Conservation (phyloP, 2,329 filamentous ascomycete genomes). For the Neoascochyta sp. region DNA sequence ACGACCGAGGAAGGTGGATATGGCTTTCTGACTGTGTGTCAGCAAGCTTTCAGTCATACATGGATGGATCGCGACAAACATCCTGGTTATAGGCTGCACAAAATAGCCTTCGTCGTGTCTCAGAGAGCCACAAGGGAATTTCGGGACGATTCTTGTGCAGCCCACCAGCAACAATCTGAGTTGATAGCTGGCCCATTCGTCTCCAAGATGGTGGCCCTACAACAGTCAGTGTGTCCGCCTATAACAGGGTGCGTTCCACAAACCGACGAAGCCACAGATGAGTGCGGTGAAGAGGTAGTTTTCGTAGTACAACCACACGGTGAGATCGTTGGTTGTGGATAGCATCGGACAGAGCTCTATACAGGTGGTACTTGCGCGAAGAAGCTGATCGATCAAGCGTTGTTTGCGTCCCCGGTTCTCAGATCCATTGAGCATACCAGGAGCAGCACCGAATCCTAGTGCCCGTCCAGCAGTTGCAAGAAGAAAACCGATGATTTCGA, state of each 20-base stretch:
- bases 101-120: constrained; percentile 29
- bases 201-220: constrained; percentile 30
- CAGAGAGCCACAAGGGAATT: constrained; percentile 26
- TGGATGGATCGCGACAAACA: too few relatives aligned
- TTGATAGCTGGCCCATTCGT: constrained; percentile 29
- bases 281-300: constrained; percentile 37
- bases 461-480: constrained; percentile 38
- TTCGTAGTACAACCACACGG: constrained; percentile 34
- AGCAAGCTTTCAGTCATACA: too few relatives aligned
- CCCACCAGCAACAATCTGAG: constrained; percentile 31
- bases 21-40: too few relatives aligned
- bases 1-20: constrained; percentile 34
- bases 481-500: constrained; percentile 41
- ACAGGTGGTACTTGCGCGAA: constrained; percentile 37
- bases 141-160: constrained; percentile 27
- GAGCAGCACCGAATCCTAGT: constrained; percentile 22
- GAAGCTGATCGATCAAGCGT: constrained; percentile 28
- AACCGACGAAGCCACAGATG: constrained; percentile 39
- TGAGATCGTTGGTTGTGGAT: constrained; percentile 40
- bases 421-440: constrained; percentile 18
- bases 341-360: constrained; percentile 39
- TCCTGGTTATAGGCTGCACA: constrained; percentile 30
- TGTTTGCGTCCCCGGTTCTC: constrained; percentile 14
- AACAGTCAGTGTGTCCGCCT: not conserved
- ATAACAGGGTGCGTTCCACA: too few relatives aligned